phyloP scores from a whole-genome alignment of 78 protist species.

The Neovahlkampfia damariscottae region DNA sequence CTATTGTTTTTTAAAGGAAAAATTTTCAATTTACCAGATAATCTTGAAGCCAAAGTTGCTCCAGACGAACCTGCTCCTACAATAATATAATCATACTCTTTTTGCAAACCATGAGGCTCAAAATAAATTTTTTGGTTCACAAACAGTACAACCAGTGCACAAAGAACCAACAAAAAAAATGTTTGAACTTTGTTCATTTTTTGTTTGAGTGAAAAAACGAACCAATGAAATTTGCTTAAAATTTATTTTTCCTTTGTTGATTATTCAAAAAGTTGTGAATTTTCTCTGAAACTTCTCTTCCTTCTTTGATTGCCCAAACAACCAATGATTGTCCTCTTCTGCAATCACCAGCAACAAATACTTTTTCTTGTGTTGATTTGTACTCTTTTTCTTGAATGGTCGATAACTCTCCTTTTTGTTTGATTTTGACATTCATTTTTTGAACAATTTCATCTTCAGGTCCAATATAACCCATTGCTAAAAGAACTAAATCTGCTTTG shows the following conservation, averaged over 20 bases:
- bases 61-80: constrained; percentile 35
- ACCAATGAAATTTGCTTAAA: too few relatives aligned
- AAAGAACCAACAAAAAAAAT: too few relatives aligned
- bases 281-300: constrained; percentile 50
- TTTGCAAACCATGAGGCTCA: too few relatives aligned
- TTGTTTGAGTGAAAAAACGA: too few relatives aligned
- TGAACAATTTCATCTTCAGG: constrained; percentile 36
- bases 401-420: constrained; percentile 18
- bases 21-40: too few relatives aligned
- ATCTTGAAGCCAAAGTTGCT: constrained; percentile 25
- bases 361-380: background rate
- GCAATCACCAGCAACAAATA: constrained; percentile 60
- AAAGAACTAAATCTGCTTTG: constrained; percentile 45
- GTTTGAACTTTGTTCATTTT: too few relatives aligned
- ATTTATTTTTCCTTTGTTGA: too few relatives aligned
- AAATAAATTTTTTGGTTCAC: too few relatives aligned
- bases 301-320: constrained; percentile 85
- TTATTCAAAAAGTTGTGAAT: too few relatives aligned
- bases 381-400: constrained; percentile 18
- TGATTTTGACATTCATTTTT: background rate
- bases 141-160: too few relatives aligned
- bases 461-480: constrained; percentile 71
- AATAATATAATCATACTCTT: constrained; percentile 4
- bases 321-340: constrained; percentile 69
- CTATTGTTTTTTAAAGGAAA: too few relatives aligned